phyloP scores from a whole-genome alignment of 257 asterid species.

The Salvia hispanica region DNA sequence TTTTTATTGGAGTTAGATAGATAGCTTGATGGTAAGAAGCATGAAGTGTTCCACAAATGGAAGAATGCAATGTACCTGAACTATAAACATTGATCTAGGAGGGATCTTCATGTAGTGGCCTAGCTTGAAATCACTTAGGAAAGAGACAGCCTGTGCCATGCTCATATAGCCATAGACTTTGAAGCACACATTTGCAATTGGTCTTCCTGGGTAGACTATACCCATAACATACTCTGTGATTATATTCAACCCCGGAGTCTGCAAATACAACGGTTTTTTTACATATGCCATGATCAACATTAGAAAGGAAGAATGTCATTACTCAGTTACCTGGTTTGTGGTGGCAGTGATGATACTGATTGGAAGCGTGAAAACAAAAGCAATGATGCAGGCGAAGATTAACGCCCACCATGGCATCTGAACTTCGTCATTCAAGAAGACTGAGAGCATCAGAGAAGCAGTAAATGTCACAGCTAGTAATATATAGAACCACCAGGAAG shows the following conservation, averaged over 20 bases:
- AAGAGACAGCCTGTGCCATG: conserved; percentile 91
- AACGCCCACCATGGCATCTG: conserved; percentile 99
- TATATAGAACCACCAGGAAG: conserved; percentile 83
- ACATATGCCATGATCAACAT: too few species aligned
- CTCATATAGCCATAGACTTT: conserved; percentile 90
- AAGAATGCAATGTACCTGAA: conserved; percentile 60
- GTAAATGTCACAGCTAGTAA: conserved; percentile 68
- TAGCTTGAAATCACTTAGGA: conserved; percentile 88
- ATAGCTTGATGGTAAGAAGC: too few species aligned
- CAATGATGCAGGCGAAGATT: conserved; percentile 72
- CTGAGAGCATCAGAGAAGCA: conserved; percentile 70
- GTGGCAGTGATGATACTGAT: conserved; percentile 92
- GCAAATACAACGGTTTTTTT: conserved; percentile 32
- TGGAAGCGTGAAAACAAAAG: conserved; percentile 86
- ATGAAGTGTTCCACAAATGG: conserved; percentile 10
- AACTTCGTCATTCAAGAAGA: conserved; percentile 69
- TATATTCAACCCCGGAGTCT: conserved; percentile 91
- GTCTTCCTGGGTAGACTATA: conserved; percentile 81
- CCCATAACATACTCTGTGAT: conserved; percentile 96
- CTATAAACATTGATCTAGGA: conserved; percentile 91
- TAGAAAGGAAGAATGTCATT: conserved; percentile 12
- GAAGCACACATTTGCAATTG: conserved; percentile 91
- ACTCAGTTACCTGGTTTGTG: conserved; percentile 73
- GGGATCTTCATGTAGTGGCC: conserved; percentile 99
- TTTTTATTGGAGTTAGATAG: too few species aligned